Evolutionary conservation across 83 land plant species (phyloP).

Genomic region (Larix sibirica): DNA sequence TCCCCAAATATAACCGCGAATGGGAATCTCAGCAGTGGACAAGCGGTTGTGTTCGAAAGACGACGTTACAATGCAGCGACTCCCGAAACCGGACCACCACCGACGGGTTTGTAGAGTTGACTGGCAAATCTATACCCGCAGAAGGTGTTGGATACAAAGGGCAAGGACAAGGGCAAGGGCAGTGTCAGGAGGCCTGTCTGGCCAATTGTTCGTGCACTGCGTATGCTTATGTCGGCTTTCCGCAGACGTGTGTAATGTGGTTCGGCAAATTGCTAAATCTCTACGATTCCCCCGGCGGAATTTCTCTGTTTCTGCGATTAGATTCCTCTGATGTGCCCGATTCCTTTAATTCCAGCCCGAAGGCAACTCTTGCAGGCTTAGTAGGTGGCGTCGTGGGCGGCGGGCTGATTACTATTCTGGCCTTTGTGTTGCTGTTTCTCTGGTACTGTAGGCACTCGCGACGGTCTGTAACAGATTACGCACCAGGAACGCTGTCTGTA

Average conservation of each 20-base stretch:
- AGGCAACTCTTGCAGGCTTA: background rate
- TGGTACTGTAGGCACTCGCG: background rate
- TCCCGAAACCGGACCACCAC: background rate
- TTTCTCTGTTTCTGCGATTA: background rate
- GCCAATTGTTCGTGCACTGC: background rate
- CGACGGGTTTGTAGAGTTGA: background rate
- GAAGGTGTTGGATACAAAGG: background rate
- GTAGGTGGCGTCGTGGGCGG: background rate
- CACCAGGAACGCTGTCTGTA: background rate
- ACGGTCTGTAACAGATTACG: background rate
- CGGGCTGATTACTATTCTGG: background rate
- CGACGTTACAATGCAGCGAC: background rate
- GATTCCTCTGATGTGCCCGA: background rate
- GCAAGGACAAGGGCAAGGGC: background rate
- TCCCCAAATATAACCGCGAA: background rate
- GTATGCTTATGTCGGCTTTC: background rate
- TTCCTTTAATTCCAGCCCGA: background rate
- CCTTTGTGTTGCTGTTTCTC: background rate
- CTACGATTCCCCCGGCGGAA: background rate
- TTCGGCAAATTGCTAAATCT: background rate
- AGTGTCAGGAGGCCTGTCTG: background rate
- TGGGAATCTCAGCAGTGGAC: background rate
- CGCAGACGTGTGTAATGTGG: background rate
- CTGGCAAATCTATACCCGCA: background rate
- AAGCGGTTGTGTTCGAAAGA: background rate